These are phyloP conservation scores for Rhizopogon vinicolor DNA, from an alignment of 768 basidiomycete genomes.

Conservation along the genomic window DNA sequence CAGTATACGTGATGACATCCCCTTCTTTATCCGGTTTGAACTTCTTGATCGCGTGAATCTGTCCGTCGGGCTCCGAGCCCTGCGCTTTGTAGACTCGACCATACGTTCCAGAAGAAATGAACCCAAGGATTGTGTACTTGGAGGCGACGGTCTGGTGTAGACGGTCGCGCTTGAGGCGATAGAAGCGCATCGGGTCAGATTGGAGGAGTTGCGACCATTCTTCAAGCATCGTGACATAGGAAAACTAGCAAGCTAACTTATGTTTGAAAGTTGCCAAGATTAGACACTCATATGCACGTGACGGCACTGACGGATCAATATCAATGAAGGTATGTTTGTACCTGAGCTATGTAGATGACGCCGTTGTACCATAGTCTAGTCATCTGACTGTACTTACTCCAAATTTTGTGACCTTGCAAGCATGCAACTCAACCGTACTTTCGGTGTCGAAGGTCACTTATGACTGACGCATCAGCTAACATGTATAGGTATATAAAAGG, in stretches of 20 bases:
- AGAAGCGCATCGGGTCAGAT: conserved; percentile 79
- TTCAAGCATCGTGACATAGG: conserved; percentile 23
- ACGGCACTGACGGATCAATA: no score
- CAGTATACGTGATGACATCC: conserved; percentile 92
- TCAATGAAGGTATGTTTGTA: no score
- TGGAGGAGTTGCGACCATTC: conserved; percentile 33
- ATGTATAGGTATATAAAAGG: background rate
- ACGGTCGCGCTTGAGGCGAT: conserved; percentile 74
- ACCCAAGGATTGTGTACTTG: conserved; percentile 91
- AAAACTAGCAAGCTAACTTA: no score
- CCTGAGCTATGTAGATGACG: no score
- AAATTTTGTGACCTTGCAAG: no score
- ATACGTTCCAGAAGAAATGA: conserved; percentile 98
- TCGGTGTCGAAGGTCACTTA: background rate
- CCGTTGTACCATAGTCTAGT: no score
- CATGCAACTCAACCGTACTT: no score
- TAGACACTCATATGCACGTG: no score
- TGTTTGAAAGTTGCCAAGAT: no score
- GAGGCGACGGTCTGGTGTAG: conserved; percentile 63
- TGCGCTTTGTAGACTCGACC: conserved; percentile 98
- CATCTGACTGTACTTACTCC: no score
- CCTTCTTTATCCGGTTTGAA: conserved; percentile 99
- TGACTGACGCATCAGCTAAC: background rate
- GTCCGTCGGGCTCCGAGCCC: conserved; percentile 62
- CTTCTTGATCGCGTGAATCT: conserved; percentile 95